Conservation (phyloP, 73 alveolate species). For the Tetrahymena thermophila region DNA sequence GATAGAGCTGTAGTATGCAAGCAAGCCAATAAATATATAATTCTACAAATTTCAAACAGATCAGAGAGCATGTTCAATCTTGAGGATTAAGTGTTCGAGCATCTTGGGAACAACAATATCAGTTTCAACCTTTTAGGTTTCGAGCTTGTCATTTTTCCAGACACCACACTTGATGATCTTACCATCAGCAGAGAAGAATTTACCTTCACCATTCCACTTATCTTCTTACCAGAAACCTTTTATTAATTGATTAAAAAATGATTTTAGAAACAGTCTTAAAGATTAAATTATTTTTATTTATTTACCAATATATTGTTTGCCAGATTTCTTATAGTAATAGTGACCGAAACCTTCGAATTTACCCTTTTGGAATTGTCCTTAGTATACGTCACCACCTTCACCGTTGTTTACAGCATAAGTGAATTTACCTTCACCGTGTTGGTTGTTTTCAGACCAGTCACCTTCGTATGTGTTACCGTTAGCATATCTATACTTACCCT, state of each 20-base stretch:
- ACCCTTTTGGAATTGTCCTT: not conserved
- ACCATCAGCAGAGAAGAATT: constrained; percentile 3
- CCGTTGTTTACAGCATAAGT: not conserved
- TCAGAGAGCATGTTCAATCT: not conserved
- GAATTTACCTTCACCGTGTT: constrained; percentile 23
- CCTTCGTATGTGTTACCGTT: constrained; percentile 17
- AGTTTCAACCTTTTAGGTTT: not conserved
- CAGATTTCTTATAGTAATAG: not conserved
- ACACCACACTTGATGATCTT: not conserved
- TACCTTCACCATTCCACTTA: not conserved
- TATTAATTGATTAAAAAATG: not conserved
- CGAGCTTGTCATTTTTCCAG: not conserved
- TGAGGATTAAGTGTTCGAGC: not conserved
- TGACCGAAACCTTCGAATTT: not conserved
- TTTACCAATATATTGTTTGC: not conserved
- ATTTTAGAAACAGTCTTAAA: not conserved
- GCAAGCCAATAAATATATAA: not conserved
- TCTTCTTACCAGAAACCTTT: not conserved
- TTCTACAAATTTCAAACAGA: not conserved
- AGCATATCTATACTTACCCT: constrained; percentile 13
- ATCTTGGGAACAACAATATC: not conserved
- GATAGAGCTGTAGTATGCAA: not conserved
- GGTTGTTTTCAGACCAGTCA: constrained; percentile 7
- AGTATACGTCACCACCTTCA: not conserved
- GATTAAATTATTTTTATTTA: not conserved